Evolutionary conservation across 169 alveolate species (phyloP).

Genomic region (Cryptosporidium canis): DNA sequence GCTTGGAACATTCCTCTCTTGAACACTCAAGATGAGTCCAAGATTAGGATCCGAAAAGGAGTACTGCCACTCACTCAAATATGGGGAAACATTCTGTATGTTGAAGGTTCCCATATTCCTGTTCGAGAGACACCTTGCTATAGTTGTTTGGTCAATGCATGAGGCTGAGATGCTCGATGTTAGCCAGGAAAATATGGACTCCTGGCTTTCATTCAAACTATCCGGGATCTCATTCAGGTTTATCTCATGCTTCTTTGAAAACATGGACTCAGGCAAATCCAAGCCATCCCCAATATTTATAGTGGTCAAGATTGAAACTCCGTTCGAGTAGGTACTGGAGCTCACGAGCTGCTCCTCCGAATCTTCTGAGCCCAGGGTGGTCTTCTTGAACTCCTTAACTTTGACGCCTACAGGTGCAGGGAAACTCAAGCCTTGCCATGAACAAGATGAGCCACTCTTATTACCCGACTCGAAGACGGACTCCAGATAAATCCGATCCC

Average conservation of each 20-base stretch:
- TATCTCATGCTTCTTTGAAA: neutral
- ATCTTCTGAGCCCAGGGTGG: neutral
- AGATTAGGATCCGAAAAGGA: constrained; percentile 36
- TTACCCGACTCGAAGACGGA: constrained; percentile 9
- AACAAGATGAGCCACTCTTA: neutral
- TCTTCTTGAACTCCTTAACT: constrained; percentile 21
- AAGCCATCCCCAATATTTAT: neutral
- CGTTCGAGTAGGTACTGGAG: constrained; percentile 22
- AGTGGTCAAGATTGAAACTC: constrained; percentile 35
- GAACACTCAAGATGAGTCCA: constrained; percentile 11
- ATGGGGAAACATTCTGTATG: neutral
- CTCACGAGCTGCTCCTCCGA: neutral
- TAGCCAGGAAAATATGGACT: neutral
- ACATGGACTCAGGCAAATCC: neutral
- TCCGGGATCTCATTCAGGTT: neutral
- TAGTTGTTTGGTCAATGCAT: constrained; percentile 50
- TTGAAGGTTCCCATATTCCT: neutral
- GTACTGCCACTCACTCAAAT: constrained; percentile 57
- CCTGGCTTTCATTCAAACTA: neutral
- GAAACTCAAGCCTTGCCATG: neutral
- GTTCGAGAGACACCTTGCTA: constrained; percentile 7
- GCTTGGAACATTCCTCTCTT: constrained; percentile 20
- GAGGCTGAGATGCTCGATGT: constrained; percentile 29
- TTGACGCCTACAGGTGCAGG: neutral
- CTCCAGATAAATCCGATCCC: constrained; percentile 55